phyloP scores from a whole-genome alignment of 495 filamentous ascomycete species.

The Hyaloscypha hepaticicola region DNA sequence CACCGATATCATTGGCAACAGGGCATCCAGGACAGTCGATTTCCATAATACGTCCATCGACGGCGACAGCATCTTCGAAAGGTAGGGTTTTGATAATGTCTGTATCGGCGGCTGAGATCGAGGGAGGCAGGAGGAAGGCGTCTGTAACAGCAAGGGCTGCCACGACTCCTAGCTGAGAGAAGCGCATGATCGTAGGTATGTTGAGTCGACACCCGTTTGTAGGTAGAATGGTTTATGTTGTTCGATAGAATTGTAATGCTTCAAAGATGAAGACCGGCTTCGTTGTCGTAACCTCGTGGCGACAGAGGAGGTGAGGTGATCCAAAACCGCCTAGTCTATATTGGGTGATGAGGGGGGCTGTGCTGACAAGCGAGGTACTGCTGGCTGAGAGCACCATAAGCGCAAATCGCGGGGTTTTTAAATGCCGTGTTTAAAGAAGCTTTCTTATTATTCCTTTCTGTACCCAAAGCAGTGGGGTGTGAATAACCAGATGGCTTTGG shows the following conservation, averaged over 20 bases:
- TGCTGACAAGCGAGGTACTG: not conserved
- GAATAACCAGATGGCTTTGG: too few relatives aligned
- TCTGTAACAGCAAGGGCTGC: slow-evolving; percentile 16
- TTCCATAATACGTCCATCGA: slow-evolving; percentile 18
- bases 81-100: slow-evolving; percentile 28
- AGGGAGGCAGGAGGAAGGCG: slow-evolving; percentile 28
- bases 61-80: slow-evolving; percentile 19
- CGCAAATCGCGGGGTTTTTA: not conserved
- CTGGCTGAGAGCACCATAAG: not conserved
- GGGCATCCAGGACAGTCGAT: slow-evolving; percentile 30
- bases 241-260: slow-evolving; percentile 3
- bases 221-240: not conserved
- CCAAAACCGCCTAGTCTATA: not conserved
- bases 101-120: slow-evolving; percentile 22
- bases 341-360: not conserved
- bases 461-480: too few relatives aligned
- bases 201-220: not conserved
- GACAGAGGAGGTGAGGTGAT: slow-evolving; percentile 3
- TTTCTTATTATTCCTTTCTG: not conserved
- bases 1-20: slow-evolving; percentile 18
- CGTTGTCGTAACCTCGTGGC: slow-evolving; percentile 14
- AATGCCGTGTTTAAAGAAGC: not conserved
- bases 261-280: slow-evolving; percentile 21
- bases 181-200: slow-evolving; percentile 24
- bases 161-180: slow-evolving; percentile 18